These are phyloP conservation scores for Pyrus pyrifolia DNA, from an alignment of 306 rosid species.

Conservation along the genomic window DNA sequence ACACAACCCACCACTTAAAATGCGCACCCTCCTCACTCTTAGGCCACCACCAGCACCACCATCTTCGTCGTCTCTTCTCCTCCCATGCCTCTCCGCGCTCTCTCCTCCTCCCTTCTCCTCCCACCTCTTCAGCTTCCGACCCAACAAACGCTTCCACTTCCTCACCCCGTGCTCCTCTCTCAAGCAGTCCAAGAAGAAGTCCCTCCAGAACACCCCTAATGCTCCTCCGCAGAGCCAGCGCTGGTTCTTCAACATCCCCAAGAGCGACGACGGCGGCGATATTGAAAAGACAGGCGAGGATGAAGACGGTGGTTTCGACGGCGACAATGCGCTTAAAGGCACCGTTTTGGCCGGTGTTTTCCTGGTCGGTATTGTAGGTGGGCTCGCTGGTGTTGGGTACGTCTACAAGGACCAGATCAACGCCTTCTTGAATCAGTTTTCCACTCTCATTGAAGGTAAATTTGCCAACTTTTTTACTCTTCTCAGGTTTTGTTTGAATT, in stretches of 20 bases:
- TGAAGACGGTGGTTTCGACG: constrained; percentile 13
- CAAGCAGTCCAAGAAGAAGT: constrained; percentile 57
- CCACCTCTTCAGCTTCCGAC: constrained; percentile 41
- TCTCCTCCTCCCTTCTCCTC: constrained; percentile 31
- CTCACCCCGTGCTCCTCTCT: constrained; percentile 71
- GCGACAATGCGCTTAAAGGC: constrained; percentile 55
- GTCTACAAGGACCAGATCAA: constrained; percentile 71
- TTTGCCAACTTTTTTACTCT: background rate
- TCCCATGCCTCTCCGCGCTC: constrained; percentile 47
- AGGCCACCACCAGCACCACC: constrained; percentile 20
- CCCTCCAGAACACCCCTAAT: constrained; percentile 36
- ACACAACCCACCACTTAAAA: constrained; percentile 22
- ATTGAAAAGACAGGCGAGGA: background rate
- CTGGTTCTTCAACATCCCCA: constrained; percentile 49
- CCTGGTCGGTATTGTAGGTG: constrained; percentile 73
- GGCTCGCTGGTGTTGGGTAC: constrained; percentile 68
- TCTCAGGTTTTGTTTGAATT: background rate
- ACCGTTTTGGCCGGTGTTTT: constrained; percentile 72
- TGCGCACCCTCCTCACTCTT: constrained; percentile 49
- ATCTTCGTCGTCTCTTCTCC: constrained; percentile 9
- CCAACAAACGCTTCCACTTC: constrained; percentile 46
- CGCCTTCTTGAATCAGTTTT: constrained; percentile 55
- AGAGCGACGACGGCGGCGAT: constrained; percentile 22
- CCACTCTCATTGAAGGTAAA: constrained; percentile 72
- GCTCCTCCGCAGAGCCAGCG: constrained; percentile 48